A percentile compares a stretch with the other conserved stretches of the same genome.
Evolutionary conservation across 768 basidiomycete species (phyloP).

Genomic region (Xerocomellus intermedius): DNA sequence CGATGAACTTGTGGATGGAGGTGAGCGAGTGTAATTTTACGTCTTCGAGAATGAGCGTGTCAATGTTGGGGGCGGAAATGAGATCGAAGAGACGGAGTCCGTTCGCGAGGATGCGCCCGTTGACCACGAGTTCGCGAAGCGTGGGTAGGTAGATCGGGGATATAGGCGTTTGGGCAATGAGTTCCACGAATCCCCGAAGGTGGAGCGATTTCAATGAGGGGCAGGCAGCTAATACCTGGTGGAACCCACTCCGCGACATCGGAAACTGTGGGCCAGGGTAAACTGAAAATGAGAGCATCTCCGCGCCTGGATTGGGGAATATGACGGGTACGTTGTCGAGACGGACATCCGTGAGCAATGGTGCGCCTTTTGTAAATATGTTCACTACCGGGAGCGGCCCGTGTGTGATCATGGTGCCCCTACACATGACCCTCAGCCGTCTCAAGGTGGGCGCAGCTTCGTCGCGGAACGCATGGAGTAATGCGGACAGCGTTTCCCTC

Average conservation of each 20-base stretch:
- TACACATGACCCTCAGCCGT: constrained; percentile 30
- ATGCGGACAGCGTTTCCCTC: constrained; percentile 27
- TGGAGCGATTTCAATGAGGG: constrained; percentile 24
- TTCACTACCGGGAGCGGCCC: constrained; percentile 24
- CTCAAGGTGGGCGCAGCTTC: constrained; percentile 27
- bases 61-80: constrained; percentile 32
- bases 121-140: constrained; percentile 32
- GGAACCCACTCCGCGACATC: constrained; percentile 24
- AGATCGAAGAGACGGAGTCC: constrained; percentile 33
- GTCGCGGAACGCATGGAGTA: constrained; percentile 25
- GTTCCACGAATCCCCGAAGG: constrained; percentile 33
- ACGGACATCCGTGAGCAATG: constrained; percentile 32
- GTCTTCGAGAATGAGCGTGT: constrained; percentile 32
- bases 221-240: constrained; percentile 20
- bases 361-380: constrained; percentile 33
- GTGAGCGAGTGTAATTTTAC: constrained; percentile 26
- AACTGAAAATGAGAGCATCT: constrained; percentile 32
- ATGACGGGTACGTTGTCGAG: constrained; percentile 32
- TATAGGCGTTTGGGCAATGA: constrained; percentile 17
- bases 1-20: constrained; percentile 30
- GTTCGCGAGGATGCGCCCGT: constrained; percentile 28
- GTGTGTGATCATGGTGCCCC: constrained; percentile 28
- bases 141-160: constrained; percentile 23
- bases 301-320: constrained; percentile 20
- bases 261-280: constrained; percentile 35